Base-by-base conservation (phyloP, 805 yeast genomes). In the Barnettozyma sucrosica region DNA sequence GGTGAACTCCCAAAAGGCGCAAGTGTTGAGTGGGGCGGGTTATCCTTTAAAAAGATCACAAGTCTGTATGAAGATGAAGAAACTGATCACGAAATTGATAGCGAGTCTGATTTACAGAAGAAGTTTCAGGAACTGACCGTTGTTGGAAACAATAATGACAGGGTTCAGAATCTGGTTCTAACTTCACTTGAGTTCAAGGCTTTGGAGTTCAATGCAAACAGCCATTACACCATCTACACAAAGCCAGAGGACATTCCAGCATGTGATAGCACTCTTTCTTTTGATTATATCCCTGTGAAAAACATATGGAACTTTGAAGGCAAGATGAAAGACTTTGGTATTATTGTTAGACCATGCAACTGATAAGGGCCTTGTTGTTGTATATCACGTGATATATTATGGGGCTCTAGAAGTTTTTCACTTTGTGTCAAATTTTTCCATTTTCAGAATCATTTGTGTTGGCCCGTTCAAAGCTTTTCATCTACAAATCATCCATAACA, bases 11-110 rank as follows among this genome's bases (percentile, higher is more conserved):
- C 96, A 6, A 76, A 74, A 45, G 68, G 69, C 36, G 89, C 90
- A 0, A 61, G 62, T 19, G 75, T 84, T 30, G 96, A 88, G 66
- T 85, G 95, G 92, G 78, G 83, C 33, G 95, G 92, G 1, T 51
- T 76, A 4, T 64, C 79, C 5, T 78, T 71, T 51, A 72, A 74
- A 47, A 66, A 67, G 24, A 52, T 56, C 3, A 52, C 49, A 2
- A 41, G 57, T 3, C 55, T 70, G 55, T 68, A 71, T 44, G 75
- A 69, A 4, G 71, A 71, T 36, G 67, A 67, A n/a, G 72, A 70
- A 38, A 75, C 67, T 33, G 74, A 70, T 2, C 74, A 66, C 4
- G 23, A 21, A 18, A 21, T 18, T 34, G 32, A 18, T 7, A 66
- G 39, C 3, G 30, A 48, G 18, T 24, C 18, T 14, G 36, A 41